Evolutionary conservation across 208 protist species (phyloP).

Genomic region (Borovskyia barvae): DNA sequence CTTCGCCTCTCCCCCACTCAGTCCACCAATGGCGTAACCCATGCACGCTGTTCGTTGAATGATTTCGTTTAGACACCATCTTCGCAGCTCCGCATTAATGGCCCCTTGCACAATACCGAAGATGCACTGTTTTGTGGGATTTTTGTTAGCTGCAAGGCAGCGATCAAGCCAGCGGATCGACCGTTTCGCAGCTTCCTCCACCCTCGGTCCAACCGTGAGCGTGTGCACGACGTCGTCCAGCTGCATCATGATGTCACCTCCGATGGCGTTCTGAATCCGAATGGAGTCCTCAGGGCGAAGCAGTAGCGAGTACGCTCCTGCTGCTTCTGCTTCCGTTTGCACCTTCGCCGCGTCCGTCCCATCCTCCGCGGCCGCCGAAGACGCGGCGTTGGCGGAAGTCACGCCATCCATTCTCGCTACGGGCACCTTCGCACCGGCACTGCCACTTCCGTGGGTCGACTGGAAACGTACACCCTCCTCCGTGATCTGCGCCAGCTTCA

Average conservation of each 20-base stretch:
- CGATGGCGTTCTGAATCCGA: conserved; percentile 98
- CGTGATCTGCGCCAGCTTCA: conserved; percentile 96
- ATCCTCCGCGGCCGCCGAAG: not conserved
- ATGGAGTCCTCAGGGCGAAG: conserved; percentile 98
- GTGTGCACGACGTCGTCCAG: conserved; percentile 97
- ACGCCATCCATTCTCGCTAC: conserved; percentile 7
- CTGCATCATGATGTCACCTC: conserved; percentile 99
- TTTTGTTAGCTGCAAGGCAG: conserved; percentile 94
- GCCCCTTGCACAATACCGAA: conserved; percentile 99
- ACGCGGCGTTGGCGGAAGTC: not conserved
- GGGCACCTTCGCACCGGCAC: not conserved
- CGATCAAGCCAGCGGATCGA: conserved; percentile 98
- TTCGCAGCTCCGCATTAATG: conserved; percentile 88
- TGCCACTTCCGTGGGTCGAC: conserved; percentile 95
- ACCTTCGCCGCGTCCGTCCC: not conserved
- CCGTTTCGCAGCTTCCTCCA: conserved; percentile 96
- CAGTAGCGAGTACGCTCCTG: conserved; percentile 82
- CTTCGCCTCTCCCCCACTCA: conserved; percentile 98
- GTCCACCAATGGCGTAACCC: conserved; percentile 99
- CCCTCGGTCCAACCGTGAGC: conserved; percentile 82
- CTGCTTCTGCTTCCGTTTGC: not conserved
- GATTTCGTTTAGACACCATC: conserved; percentile 92
- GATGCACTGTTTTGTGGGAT: conserved; percentile 94
- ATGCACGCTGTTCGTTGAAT: conserved; percentile 89
- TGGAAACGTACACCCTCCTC: conserved; percentile 98